Conservation (phyloP, 2,329 filamentous ascomycete species). For the Microsporum audouinii region DNA sequence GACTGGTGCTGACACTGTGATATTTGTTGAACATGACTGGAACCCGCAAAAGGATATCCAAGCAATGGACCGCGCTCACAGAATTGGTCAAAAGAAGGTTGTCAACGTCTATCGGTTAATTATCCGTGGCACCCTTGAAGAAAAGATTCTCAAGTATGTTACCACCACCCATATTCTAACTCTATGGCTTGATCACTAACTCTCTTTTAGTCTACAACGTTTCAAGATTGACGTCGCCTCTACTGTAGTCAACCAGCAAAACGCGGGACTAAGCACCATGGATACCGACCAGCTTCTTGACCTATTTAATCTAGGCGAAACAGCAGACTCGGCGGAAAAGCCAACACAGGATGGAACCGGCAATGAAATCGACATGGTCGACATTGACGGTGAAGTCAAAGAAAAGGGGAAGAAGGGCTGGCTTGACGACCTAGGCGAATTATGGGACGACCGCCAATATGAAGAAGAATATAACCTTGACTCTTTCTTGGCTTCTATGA, state of each 20-base stretch:
- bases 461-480: conserved; percentile 96
- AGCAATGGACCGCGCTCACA: conserved; percentile 96
- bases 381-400: conserved; percentile 78
- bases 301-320: conserved; percentile 81
- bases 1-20: conserved; percentile 94
- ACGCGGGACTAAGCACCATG: conserved; percentile 88
- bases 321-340: conserved; percentile 44
- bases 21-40: conserved; percentile 99
- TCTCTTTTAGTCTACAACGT: conserved; percentile 62
- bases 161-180: neutral
- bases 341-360: conserved; percentile 52
- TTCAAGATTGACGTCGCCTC: conserved; percentile 99
- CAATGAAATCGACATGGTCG: conserved; percentile 64
- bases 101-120: conserved; percentile 98
- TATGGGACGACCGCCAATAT: conserved; percentile 97
- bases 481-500: conserved; percentile 91
- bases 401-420: conserved; percentile 96
- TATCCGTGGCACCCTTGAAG: conserved; percentile 87
- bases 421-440: conserved; percentile 84
- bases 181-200: conserved; percentile 5
- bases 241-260: conserved; percentile 98
- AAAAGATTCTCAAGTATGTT: conserved; percentile 80
- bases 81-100: conserved; percentile 98
- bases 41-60: conserved; percentile 98
- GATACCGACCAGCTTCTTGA: conserved; percentile 97